Evolutionary conservation across 805 yeast genomes (phyloP).

Genomic region (Geotrichum ghanense): DNA sequence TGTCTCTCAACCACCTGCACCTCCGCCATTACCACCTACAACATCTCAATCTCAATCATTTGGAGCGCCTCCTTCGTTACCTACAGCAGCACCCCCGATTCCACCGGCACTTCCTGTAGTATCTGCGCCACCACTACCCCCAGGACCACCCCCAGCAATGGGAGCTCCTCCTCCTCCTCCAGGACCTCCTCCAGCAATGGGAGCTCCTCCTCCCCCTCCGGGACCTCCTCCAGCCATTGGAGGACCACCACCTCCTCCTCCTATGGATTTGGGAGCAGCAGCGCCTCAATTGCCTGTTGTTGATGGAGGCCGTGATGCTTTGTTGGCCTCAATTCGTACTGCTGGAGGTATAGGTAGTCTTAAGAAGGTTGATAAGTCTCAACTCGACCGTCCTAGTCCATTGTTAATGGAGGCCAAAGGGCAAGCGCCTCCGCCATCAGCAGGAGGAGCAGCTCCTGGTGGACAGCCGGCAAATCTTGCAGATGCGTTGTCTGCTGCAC

Average conservation of each 20-base stretch:
- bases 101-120: constrained; percentile 18
- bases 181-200: constrained; percentile 18
- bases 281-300: constrained; percentile 30
- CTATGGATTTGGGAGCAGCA: constrained; percentile 18
- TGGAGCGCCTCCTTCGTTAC: constrained; percentile 14
- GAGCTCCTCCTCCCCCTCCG: constrained; percentile 25
- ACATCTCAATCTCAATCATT: constrained; percentile 13
- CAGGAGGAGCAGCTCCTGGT: constrained; percentile 29
- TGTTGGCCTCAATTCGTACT: constrained; percentile 75
- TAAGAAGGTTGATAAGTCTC: constrained; percentile 71
- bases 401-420: constrained; percentile 63
- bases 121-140: constrained; percentile 22
- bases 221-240: constrained; percentile 26
- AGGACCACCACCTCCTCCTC: constrained; percentile 31
- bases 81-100: constrained; percentile 17
- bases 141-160: constrained; percentile 28
- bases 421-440: constrained; percentile 32
- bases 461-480: constrained; percentile 61
- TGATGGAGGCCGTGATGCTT: constrained; percentile 63
- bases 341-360: constrained; percentile 64
- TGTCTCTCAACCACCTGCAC: constrained; percentile 18
- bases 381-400: constrained; percentile 68
- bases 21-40: constrained; percentile 12
- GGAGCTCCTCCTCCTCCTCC: constrained; percentile 22
- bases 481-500: constrained; percentile 80